A percentile compares a stretch with the other conserved stretches of the same genome.
These are phyloP conservation scores for Xylaria sp. DNA, from an alignment of 2,329 filamentous ascomycete species.

Conservation along the genomic window DNA sequence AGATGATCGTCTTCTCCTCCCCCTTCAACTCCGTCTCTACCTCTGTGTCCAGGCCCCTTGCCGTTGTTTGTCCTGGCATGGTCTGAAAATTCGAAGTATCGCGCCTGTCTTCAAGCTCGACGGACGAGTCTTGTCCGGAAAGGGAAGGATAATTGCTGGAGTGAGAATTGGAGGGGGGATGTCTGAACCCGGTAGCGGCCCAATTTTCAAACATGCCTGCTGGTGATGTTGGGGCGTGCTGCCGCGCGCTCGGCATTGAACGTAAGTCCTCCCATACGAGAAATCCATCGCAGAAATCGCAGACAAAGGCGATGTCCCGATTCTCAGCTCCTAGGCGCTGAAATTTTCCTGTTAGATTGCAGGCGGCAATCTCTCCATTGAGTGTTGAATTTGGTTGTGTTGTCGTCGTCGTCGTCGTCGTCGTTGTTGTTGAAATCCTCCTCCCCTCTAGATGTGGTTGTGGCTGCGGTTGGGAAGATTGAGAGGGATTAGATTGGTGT, in stretches of 20 bases:
- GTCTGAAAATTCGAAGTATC: not conserved
- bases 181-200: constrained; percentile 60
- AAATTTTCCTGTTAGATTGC: constrained; percentile 65
- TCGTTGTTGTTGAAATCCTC: constrained; percentile 12
- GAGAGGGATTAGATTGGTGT: constrained; percentile 32
- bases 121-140: constrained; percentile 17
- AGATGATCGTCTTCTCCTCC: constrained; percentile 63
- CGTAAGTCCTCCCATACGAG: constrained; percentile 68
- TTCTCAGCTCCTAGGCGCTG: constrained; percentile 62
- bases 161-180: constrained; percentile 16
- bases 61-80: not conserved
- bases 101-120: constrained; percentile 32
- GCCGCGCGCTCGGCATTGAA: constrained; percentile 61
- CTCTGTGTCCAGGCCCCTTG: constrained; percentile 3
- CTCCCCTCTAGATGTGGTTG: constrained; percentile 15
- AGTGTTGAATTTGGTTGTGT: constrained; percentile 27
- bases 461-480: constrained; percentile 28
- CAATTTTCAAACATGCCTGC: constrained; percentile 55
- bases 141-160: not conserved
- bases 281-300: constrained; percentile 71
- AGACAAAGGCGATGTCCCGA: constrained; percentile 67
- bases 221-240: constrained; percentile 44
- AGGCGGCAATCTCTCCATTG: constrained; percentile 58
- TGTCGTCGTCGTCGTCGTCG: not conserved
- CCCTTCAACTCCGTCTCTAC: constrained; percentile 48